These are phyloP conservation scores for Leishmania martiniquensis DNA, from an alignment of 208 protist species.

Conservation along the genomic window DNA sequence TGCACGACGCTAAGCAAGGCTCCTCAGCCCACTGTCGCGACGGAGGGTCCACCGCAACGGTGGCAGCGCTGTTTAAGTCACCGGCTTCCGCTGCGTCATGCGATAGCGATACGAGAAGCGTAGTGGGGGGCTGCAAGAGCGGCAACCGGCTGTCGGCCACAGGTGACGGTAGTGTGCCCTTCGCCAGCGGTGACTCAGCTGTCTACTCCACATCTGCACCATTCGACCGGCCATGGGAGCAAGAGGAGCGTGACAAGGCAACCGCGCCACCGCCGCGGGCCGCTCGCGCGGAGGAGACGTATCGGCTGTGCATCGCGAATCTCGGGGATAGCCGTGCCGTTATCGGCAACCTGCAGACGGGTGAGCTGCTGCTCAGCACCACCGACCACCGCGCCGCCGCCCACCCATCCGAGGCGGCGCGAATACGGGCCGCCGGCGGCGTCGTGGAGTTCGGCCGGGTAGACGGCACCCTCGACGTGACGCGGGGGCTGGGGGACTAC, in stretches of 20 bases:
- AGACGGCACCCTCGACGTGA: conserved; percentile 70
- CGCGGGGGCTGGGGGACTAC: conserved; percentile 72
- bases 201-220: not conserved
- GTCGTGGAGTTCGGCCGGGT: conserved; percentile 57
- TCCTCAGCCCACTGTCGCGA: conserved; percentile 15
- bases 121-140: no score
- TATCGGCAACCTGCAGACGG: conserved; percentile 40
- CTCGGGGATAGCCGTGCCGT: conserved; percentile 80
- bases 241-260: not conserved
- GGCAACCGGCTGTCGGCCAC: not conserved
- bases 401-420: conserved; percentile 39
- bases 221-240: not conserved
- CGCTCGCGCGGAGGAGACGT: conserved; percentile 15
- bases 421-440: conserved; percentile 44
- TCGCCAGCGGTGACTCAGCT: not conserved
- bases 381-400: conserved; percentile 57
- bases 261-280: not conserved
- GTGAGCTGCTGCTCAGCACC: conserved; percentile 48
- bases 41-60: conserved; percentile 57
- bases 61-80: conserved; percentile 42
- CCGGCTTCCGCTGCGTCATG: not conserved
- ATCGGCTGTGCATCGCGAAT: conserved; percentile 63
- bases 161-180: not conserved
- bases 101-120: not conserved
- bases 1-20: conserved; percentile 13